Conservation (phyloP, 306 rosid species). For the Cicer chorassanicum region DNA sequence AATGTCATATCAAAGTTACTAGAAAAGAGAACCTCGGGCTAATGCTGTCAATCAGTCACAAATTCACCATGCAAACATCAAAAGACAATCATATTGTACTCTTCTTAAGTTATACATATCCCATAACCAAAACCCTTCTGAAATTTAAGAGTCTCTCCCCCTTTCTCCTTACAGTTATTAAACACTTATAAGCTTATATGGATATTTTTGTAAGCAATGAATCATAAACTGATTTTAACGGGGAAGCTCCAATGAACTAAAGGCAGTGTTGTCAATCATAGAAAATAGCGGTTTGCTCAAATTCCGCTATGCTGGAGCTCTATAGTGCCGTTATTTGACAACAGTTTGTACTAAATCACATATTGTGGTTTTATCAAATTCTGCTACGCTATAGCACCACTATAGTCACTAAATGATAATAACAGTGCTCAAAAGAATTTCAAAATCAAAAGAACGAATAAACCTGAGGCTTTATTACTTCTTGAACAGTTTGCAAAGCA, state of each 20-base stretch:
- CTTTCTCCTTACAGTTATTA: background rate
- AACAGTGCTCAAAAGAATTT: background rate
- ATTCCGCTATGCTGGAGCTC: too few relatives aligned
- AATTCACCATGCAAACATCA: conserved; percentile 26
- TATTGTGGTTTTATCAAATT: too few relatives aligned
- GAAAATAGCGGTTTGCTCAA: too few relatives aligned
- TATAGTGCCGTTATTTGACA: too few relatives aligned
- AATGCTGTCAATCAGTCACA: background rate
- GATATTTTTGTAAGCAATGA: too few relatives aligned
- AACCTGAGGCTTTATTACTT: conserved; percentile 91
- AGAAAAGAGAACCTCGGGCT: conserved; percentile 21
- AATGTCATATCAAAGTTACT: conserved; percentile 33
- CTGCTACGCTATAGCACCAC: too few relatives aligned
- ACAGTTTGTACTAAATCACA: too few relatives aligned
- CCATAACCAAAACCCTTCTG: conserved; percentile 7
- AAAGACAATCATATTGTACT: background rate
- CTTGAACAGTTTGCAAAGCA: conserved; percentile 86
- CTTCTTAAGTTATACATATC: background rate
- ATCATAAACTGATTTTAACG: too few relatives aligned
- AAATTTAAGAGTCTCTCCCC: conserved; percentile 11
- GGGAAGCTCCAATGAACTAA: too few relatives aligned
- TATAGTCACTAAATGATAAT: too few relatives aligned
- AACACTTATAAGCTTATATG: background rate
- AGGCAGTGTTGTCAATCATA: too few relatives aligned
- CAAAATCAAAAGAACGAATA: conserved; percentile 5